Evolutionary conservation across 2,329 filamentous ascomycete species (phyloP).

Genomic region (Ophiosphaerella korrae): DNA sequence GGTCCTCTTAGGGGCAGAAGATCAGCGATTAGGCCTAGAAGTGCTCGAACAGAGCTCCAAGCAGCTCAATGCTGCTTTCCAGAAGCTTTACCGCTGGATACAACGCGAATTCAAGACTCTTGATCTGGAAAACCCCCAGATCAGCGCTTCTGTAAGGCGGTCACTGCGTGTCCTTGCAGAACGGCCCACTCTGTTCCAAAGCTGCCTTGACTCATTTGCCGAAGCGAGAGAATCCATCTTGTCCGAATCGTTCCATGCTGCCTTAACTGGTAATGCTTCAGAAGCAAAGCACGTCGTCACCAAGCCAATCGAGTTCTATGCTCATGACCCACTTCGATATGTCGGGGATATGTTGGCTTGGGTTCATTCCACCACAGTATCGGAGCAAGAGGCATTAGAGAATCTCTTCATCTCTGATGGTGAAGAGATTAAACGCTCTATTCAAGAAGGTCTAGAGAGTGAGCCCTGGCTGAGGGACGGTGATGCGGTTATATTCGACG

Average conservation of each 20-base stretch:
- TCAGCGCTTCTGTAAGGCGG: slow-evolving; percentile 80
- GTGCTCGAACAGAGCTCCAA: slow-evolving; percentile 90
- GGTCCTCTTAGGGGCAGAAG: slow-evolving; percentile 84
- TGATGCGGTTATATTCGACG: slow-evolving; percentile 69
- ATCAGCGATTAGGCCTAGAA: slow-evolving; percentile 84
- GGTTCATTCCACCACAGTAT: slow-evolving; percentile 92
- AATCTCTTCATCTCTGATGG: slow-evolving; percentile 89
- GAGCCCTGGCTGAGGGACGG: slow-evolving; percentile 78
- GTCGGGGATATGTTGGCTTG: slow-evolving; percentile 97
- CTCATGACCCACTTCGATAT: slow-evolving; percentile 89
- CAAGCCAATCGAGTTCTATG: slow-evolving; percentile 92
- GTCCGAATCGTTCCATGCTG: slow-evolving; percentile 86
- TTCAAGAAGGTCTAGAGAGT: slow-evolving; percentile 78
- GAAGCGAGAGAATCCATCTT: slow-evolving; percentile 86
- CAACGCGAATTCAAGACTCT: slow-evolving; percentile 90
- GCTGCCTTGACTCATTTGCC: slow-evolving; percentile 89
- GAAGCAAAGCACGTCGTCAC: slow-evolving; percentile 60
- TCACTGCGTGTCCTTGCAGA: slow-evolving; percentile 88
- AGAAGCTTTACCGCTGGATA: slow-evolving; percentile 95
- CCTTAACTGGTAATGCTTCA: slow-evolving; percentile 75
- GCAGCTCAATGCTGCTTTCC: slow-evolving; percentile 84
- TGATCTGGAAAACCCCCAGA: slow-evolving; percentile 92
- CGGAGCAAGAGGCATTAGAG: slow-evolving; percentile 90
- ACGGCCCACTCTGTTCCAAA: slow-evolving; percentile 87
- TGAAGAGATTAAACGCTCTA: slow-evolving; percentile 81